A percentile compares a stretch with the other conserved stretches of the same genome.
Conservation (phyloP, 1,284 basidiomycete species). For the Leccinum pseudoinsigne region DNA sequence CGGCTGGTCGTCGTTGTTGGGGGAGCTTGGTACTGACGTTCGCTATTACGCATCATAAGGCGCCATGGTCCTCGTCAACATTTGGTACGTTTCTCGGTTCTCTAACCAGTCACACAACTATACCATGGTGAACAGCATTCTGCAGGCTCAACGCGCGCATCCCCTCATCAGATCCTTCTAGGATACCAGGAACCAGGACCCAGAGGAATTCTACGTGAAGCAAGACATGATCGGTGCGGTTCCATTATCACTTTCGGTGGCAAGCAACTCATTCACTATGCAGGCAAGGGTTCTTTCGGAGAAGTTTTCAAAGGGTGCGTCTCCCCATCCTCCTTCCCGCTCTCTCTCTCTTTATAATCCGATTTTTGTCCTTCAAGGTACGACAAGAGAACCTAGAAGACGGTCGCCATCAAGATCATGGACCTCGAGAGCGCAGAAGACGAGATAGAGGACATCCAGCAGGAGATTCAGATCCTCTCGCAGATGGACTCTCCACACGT, state of each 20-base stretch:
- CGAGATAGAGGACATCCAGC: conserved; percentile 99
- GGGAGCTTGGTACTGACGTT: not conserved
- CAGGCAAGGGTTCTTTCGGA: conserved; percentile 95
- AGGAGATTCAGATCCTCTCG: conserved; percentile 98
- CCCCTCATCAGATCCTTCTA: conserved; percentile 31
- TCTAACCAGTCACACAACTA: not conserved
- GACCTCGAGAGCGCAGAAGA: conserved; percentile 99
- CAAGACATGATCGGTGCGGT: conserved; percentile 91
- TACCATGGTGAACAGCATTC: conserved; percentile 23
- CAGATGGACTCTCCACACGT: conserved; percentile 96
- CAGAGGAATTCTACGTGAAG: conserved; percentile 93
- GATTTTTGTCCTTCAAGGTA: conserved; percentile 51
- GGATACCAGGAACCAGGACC: conserved; percentile 78
- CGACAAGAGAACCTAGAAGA: conserved; percentile 89
- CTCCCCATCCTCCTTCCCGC: not conserved
- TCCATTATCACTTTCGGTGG: conserved; percentile 12
- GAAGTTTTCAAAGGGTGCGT: conserved; percentile 95
- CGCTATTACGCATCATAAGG: not conserved
- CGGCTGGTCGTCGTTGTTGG: not conserved
- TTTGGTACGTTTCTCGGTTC: not conserved
- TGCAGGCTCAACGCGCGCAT: not conserved
- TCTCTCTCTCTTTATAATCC: not conserved
- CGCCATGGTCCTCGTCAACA: conserved; percentile 3
- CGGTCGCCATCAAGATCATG: conserved; percentile 98
- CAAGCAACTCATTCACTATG: conserved; percentile 15